Evolutionary conservation across 805 yeast species (phyloP).

Genomic region (Cyberlindnera americana): DNA sequence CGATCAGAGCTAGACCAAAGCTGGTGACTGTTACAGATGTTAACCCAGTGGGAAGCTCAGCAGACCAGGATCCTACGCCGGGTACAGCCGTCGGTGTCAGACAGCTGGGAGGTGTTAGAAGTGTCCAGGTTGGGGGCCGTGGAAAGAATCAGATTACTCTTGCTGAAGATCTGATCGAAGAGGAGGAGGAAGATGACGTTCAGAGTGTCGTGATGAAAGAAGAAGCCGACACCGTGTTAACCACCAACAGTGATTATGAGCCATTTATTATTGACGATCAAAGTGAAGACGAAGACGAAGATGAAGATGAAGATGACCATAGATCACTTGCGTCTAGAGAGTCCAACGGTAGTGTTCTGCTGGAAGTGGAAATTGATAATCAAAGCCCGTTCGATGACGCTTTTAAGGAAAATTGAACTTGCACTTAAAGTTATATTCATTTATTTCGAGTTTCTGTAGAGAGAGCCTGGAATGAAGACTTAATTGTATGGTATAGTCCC

Average conservation of each 20-base stretch:
- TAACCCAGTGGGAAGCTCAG: neutral
- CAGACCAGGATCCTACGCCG: constrained; percentile 19
- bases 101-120: constrained; percentile 26
- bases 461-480: too few species aligned
- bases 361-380: constrained; percentile 27
- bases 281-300: constrained; percentile 4
- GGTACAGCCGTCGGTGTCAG: constrained; percentile 23
- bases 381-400: constrained; percentile 19
- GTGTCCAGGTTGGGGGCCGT: constrained; percentile 20
- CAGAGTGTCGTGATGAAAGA: constrained; percentile 10
- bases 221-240: constrained; percentile 6
- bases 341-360: constrained; percentile 24
- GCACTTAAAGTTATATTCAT: neutral
- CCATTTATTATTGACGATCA: constrained; percentile 28
- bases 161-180: constrained; percentile 16
- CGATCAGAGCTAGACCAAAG: constrained; percentile 71
- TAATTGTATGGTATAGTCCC: too few species aligned
- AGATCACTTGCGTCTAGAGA: constrained; percentile 8
- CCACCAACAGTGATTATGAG: constrained; percentile 19
- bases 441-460: too few species aligned
- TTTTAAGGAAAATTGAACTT: neutral
- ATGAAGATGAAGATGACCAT: constrained; percentile 13
- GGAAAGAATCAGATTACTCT: constrained; percentile 8
- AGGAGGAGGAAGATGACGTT: constrained; percentile 17
- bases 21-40: constrained; percentile 46